Conservation (phyloP, 1,284 basidiomycete genomes). For the Irpex sp. region DNA sequence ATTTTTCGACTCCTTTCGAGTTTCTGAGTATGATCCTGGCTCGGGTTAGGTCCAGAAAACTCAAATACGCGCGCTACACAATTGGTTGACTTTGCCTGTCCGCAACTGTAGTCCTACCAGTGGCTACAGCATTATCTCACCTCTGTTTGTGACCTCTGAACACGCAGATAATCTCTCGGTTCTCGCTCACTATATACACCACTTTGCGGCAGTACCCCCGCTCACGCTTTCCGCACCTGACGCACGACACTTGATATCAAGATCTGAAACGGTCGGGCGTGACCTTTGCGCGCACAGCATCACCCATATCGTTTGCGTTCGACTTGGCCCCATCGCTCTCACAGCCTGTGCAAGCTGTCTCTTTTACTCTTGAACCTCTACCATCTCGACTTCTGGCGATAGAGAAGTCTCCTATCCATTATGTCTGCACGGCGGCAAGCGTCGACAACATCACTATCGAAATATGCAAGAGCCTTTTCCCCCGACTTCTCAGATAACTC, state of each 20-base stretch:
- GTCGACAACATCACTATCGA: conserved; percentile 71
- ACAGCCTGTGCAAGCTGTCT: background rate
- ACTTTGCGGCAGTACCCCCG: background rate
- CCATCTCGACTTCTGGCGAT: background rate
- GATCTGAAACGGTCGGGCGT: conserved; percentile 13
- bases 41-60: too few relatives aligned
- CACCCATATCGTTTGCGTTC: conserved; percentile 5
- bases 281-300: conserved; percentile 10
- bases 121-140: background rate
- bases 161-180: background rate
- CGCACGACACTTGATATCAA: background rate
- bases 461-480: conserved; percentile 55
- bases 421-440: conserved; percentile 53
- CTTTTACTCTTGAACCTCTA: background rate
- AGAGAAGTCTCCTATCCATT: background rate
- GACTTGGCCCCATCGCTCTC: background rate
- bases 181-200: background rate
- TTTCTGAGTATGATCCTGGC: too few relatives aligned
- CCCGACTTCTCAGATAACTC: conserved; percentile 46
- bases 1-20: too few relatives aligned
- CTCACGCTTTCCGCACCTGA: background rate
- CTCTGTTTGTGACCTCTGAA: background rate
- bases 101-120: background rate
- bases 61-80: too few relatives aligned
- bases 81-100: too few relatives aligned